Conservation (phyloP, 768 basidiomycete genomes). For the Phlegmacium glaucopus region DNA sequence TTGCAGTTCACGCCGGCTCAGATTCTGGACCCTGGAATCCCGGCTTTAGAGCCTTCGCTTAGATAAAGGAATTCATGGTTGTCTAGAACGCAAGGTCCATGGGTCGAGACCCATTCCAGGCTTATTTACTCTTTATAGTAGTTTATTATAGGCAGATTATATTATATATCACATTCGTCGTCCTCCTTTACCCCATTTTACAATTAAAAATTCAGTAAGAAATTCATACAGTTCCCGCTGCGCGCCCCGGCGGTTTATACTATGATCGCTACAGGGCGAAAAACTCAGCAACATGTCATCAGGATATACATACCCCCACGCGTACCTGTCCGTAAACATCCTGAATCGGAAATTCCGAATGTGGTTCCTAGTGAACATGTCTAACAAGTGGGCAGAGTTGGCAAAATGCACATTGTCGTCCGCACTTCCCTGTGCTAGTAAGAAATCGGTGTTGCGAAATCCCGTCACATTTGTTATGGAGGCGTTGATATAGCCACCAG, state of each 20-base stretch:
- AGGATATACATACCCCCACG: conserved; percentile 4
- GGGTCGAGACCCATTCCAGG: too few relatives aligned
- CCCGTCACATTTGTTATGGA: conserved; percentile 87
- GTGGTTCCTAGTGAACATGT: conserved; percentile 82
- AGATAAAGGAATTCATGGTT: not conserved
- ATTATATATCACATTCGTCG: conserved; percentile 47
- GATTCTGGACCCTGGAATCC: conserved; percentile 9
- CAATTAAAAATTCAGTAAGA: conserved; percentile 78
- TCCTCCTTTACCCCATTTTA: conserved; percentile 92
- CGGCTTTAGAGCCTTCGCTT: too few relatives aligned
- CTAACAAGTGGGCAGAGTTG: conserved; percentile 87
- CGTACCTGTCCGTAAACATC: conserved; percentile 95
- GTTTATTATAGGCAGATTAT: not conserved
- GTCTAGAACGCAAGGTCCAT: not conserved
- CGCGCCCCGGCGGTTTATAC: conserved; percentile 70
- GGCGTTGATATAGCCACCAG: conserved; percentile 84
- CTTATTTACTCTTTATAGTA: too few relatives aligned
- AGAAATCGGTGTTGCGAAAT: conserved; percentile 75
- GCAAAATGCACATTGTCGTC: conserved; percentile 97
- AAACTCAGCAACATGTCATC: conserved; percentile 9
- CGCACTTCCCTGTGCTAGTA: conserved; percentile 90
- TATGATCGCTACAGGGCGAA: conserved; percentile 65
- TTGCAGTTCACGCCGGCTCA: conserved; percentile 8
- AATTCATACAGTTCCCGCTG: conserved; percentile 84
- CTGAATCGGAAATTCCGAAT: conserved; percentile 81